Percentiles rank a stretch among this genome's conserved stretches.
phyloP scores from a whole-genome alignment of 164 flowering plant genomes.

The Piper betle region DNA sequence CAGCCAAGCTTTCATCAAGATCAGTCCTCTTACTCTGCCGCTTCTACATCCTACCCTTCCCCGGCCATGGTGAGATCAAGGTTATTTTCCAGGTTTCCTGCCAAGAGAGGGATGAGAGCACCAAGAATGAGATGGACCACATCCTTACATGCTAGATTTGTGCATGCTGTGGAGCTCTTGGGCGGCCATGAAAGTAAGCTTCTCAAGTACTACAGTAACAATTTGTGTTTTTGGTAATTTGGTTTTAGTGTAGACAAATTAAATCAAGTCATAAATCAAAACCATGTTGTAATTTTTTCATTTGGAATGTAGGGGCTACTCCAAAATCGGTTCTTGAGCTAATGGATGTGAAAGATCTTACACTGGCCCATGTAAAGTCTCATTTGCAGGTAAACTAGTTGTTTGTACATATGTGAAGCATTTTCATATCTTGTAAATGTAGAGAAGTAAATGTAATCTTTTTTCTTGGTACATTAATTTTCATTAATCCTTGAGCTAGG shows the following conservation, averaged over 20 bases:
- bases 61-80: conserved; percentile 57
- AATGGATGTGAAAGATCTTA: conserved; percentile 99
- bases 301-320: conserved; percentile 58
- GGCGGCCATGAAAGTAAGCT: conserved; percentile 97
- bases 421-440: too few relatives aligned
- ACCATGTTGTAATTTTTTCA: not conserved
- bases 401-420: too few relatives aligned
- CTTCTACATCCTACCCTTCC: conserved; percentile 11
- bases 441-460: not conserved
- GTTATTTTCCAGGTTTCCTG: conserved; percentile 60
- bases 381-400: conserved; percentile 69
- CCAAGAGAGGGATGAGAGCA: conserved; percentile 76
- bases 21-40: not conserved
- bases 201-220: not conserved
- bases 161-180: conserved; percentile 91
- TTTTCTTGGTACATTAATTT: too few relatives aligned
- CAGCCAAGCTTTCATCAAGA: conserved; percentile 19
- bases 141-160: conserved; percentile 88
- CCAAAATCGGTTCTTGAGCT: conserved; percentile 99
- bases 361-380: conserved; percentile 93
- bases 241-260: too few relatives aligned
- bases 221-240: too few relatives aligned
- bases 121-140: conserved; percentile 98
- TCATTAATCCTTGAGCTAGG: not conserved
- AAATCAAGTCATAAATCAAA: too few relatives aligned